A percentile compares a stretch with the other conserved stretches of the same genome.
phyloP scores from a whole-genome alignment of 31 red algal genomes.

The Asparagopsis taxiformis region DNA sequence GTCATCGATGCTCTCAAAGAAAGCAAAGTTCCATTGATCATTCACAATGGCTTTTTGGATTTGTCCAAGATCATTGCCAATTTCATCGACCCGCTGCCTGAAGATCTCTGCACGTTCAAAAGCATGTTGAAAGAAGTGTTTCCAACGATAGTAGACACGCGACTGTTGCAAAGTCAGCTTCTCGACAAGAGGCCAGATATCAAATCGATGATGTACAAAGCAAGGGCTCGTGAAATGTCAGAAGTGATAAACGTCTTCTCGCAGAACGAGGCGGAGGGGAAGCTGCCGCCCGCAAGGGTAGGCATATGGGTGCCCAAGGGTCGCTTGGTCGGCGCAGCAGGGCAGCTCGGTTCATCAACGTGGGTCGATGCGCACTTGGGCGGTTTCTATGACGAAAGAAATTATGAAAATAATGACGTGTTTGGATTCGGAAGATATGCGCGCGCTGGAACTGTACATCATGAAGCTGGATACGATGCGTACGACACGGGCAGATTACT shows the following conservation, averaged over 20 bases:
- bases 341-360: background rate
- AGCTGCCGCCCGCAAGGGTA: background rate
- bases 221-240: slow-evolving; percentile 12
- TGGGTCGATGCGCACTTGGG: slow-evolving; percentile 3
- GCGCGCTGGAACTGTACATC: slow-evolving; percentile 11
- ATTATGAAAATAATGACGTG: slow-evolving; percentile 3
- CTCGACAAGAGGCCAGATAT: slow-evolving; percentile 19
- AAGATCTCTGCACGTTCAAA: slow-evolving; percentile 36
- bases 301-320: background rate
- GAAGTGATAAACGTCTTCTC: background rate
- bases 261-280: background rate
- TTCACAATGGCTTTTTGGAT: slow-evolving; percentile 64
- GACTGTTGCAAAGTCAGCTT: slow-evolving; percentile 26
- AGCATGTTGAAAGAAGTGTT: slow-evolving; percentile 11
- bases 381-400: slow-evolving; percentile 4
- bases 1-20: slow-evolving; percentile 51
- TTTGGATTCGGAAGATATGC: slow-evolving; percentile 58
- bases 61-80: slow-evolving; percentile 50
- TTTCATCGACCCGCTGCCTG: slow-evolving; percentile 50
- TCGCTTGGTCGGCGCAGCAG: background rate
- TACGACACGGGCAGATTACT: slow-evolving; percentile 66
- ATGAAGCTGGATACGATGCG: slow-evolving; percentile 73
- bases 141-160: slow-evolving; percentile 46
- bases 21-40: slow-evolving; percentile 44
- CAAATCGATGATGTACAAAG: slow-evolving; percentile 9